phyloP scores from a whole-genome alignment of 2,329 filamentous ascomycete genomes.

The Fusarium verrucosum region DNA sequence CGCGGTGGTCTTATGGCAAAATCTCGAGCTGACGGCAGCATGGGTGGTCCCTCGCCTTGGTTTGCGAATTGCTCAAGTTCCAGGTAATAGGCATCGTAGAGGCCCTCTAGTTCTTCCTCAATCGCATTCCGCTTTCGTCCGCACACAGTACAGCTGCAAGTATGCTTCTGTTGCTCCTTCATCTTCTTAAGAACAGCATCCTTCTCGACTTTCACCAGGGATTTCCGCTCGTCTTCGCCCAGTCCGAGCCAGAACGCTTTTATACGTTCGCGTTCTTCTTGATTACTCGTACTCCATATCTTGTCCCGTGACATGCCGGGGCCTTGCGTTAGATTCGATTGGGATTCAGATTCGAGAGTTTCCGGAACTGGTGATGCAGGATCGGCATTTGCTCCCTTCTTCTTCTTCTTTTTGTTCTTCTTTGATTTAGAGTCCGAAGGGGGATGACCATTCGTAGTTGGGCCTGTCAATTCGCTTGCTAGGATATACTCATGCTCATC shows the following conservation, averaged over 20 bases:
- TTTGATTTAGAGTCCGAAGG: slow-evolving; percentile 56
- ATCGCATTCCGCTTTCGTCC: slow-evolving; percentile 96
- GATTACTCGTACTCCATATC: slow-evolving; percentile 96
- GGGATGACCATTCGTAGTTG: slow-evolving; percentile 46
- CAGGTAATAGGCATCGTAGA: slow-evolving; percentile 98
- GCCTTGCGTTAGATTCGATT: slow-evolving; percentile 46
- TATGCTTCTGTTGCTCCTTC: slow-evolving; percentile 99
- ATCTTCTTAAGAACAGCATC: slow-evolving; percentile 98
- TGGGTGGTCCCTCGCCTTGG: slow-evolving; percentile 73
- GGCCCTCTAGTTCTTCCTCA: slow-evolving; percentile 94
- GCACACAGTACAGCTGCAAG: slow-evolving; percentile 97
- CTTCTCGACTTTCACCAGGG: slow-evolving; percentile 97
- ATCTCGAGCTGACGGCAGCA: slow-evolving; percentile 63
- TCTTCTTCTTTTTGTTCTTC: slow-evolving; percentile 77
- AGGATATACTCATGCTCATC: slow-evolving; percentile 59
- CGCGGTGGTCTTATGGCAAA: slow-evolving; percentile 68
- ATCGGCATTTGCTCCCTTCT: slow-evolving; percentile 53
- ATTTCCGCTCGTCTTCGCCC: slow-evolving; percentile 93
- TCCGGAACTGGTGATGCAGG: slow-evolving; percentile 33
- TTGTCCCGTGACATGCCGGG: slow-evolving; percentile 75
- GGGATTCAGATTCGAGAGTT: slow-evolving; percentile 31
- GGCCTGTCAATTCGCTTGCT: slow-evolving; percentile 47
- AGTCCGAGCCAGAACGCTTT: slow-evolving; percentile 98
- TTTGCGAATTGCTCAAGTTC: slow-evolving; percentile 98
- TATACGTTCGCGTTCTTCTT: slow-evolving; percentile 95